phyloP scores from a whole-genome alignment of 192 early-diverging fungal species.

The Chytriomyces sp. region DNA sequence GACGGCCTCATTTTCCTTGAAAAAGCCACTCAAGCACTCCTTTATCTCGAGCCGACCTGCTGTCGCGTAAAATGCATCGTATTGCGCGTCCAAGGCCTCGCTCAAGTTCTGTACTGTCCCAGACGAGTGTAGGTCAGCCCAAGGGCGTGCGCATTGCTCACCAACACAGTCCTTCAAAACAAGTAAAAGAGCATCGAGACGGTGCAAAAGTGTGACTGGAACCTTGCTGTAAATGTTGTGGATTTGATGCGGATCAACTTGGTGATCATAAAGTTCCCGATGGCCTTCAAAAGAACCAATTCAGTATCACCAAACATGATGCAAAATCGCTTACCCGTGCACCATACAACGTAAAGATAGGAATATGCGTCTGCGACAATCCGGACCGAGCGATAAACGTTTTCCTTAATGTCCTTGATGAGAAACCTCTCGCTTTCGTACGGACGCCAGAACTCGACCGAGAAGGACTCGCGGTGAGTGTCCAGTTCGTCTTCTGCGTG shows the following conservation, averaged over 20 bases:
- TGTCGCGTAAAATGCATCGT: slow-evolving; percentile 46
- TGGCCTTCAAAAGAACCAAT: too few species aligned
- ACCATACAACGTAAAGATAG: slow-evolving; percentile 24
- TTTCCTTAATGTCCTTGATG: not conserved
- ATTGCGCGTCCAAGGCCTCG: slow-evolving; percentile 49
- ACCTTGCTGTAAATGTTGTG: slow-evolving; percentile 52
- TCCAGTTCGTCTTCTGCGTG: slow-evolving; percentile 43
- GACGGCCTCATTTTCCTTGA: not conserved
- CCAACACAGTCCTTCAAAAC: slow-evolving; percentile 52
- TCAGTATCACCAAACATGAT: too few species aligned
- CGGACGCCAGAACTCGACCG: slow-evolving; percentile 20
- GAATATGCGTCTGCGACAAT: slow-evolving; percentile 10
- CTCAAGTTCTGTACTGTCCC: slow-evolving; percentile 44
- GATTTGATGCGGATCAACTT: slow-evolving; percentile 59
- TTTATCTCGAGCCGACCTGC: not conserved
- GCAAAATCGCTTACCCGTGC: slow-evolving; percentile 14
- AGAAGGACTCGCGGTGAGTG: slow-evolving; percentile 12
- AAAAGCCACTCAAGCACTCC: not conserved
- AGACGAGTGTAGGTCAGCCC: slow-evolving; percentile 49
- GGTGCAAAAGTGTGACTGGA: slow-evolving; percentile 42
- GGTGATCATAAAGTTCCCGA: slow-evolving; percentile 48
- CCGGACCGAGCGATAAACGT: slow-evolving; percentile 4
- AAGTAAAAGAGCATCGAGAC: slow-evolving; percentile 53
- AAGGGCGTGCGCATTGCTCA: slow-evolving; percentile 57
- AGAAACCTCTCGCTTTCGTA: not conserved